Base-by-base conservation (phyloP, 805 yeast species). In the Scheffersomyces amazonensis region DNA sequence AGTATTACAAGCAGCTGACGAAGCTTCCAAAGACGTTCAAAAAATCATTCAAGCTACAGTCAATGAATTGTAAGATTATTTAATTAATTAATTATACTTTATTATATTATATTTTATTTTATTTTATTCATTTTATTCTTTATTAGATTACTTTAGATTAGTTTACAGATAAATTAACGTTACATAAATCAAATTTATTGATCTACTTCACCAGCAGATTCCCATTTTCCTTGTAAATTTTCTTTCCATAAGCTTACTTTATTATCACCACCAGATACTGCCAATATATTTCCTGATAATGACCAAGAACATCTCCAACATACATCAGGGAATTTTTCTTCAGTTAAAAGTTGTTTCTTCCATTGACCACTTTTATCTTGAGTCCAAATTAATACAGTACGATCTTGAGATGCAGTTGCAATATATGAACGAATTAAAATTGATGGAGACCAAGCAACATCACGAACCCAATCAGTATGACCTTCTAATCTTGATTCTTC, bases 231-330 rank as follows among this genome's bases (percentile, higher is more conserved):
- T 54, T 81, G 81, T 48, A 90, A 72, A 57, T 83, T 87, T 66
- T 93, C 99, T 66, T 89, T 90, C 98, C 98, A 93, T 60, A 93
- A 75, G 22, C 96, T 88, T 31, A 93, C 91, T 66, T 86, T 88
- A 63, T 90, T 90, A 62, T 93, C 98, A 39, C 98, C 98, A 34
- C 97, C 96, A 34, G 93, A 81, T 31, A 93, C 85, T 4, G 99
- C 99, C 52, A 93, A 76, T 21, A 93, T 82, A 60, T 93, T 93
- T 37, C 99, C 99, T 33, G 95, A 84, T 50, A 90, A 73, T 10
- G 97, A 88, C 99, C 99, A 93, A 50, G 95, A 83, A 34, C 95
- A 96, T 62, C 97, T 82, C 99, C 99, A 93, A 51, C 95, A 87
- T 19, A 90, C 97, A 60, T 93, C 99, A 12, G 96, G 93, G 75